These are phyloP conservation scores for Dryadomyces sulphureus DNA, from an alignment of 2,329 filamentous ascomycete species.

Conservation along the genomic window DNA sequence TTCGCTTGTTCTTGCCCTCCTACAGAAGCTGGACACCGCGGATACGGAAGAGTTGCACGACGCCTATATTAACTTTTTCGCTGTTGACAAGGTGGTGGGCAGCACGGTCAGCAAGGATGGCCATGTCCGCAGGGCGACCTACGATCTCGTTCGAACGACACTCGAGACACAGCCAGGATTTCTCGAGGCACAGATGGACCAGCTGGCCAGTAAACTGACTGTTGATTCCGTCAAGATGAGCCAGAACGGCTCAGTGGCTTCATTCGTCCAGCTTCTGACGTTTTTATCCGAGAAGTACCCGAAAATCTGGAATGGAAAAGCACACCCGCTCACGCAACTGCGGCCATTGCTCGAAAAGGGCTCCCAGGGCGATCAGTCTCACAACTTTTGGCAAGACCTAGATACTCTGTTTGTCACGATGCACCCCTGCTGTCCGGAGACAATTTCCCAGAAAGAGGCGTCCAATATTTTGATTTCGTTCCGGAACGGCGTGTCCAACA, in stretches of 20 bases:
- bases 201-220: conserved; percentile 46
- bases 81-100: conserved; percentile 51
- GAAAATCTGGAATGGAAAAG: conserved; percentile 55
- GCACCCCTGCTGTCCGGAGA: conserved; percentile 19
- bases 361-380: conserved; percentile 51
- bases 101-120: conserved; percentile 48
- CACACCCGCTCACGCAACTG: conserved; percentile 40
- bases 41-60: conserved; percentile 46
- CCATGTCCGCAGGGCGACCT: conserved; percentile 33
- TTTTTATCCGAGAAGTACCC: conserved; percentile 50
- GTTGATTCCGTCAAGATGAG: conserved; percentile 57
- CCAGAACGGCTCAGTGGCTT: conserved; percentile 60
- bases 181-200: conserved; percentile 32
- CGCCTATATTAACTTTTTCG: conserved; percentile 52
- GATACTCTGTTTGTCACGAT: conserved; percentile 47
- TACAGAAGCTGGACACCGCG: conserved; percentile 29
- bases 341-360: conserved; percentile 66
- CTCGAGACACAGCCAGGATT: conserved; percentile 30
- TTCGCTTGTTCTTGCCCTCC: conserved; percentile 37
- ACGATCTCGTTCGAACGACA: conserved; percentile 33
- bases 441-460: conserved; percentile 32
- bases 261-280: conserved; percentile 53
- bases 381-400: conserved; percentile 59
- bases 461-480: conserved; percentile 51
- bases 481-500: conserved; percentile 53